A percentile compares a stretch with the other conserved stretches of the same genome.
phyloP scores from a whole-genome alignment of 164 flowering plant species.

The Stephania yunnanensis region DNA sequence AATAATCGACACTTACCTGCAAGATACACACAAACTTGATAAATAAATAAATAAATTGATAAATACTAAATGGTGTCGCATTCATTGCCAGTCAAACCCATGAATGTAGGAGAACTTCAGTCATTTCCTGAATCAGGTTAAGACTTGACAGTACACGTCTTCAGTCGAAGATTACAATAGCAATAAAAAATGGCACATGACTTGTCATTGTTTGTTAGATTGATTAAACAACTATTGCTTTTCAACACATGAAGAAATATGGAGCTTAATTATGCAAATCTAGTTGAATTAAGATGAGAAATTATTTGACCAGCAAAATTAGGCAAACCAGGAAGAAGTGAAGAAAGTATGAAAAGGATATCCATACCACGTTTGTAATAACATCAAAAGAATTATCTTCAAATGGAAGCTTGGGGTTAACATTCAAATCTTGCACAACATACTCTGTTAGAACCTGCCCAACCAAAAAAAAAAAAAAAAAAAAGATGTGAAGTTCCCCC shows the following conservation, averaged over 20 bases:
- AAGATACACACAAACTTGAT: not conserved
- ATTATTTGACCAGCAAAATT: not conserved
- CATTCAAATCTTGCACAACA: conserved; percentile 79
- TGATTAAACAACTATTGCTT: no score
- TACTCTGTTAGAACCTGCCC: conserved; percentile 81
- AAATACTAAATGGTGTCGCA: not conserved
- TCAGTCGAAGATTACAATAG: not conserved
- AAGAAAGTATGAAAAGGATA: not conserved
- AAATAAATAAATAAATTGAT: not conserved
- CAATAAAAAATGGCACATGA: not conserved
- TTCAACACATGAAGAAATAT: no score
- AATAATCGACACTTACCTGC: conserved; percentile 94
- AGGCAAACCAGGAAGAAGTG: not conserved
- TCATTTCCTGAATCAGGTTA: not conserved
- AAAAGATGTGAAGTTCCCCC: not conserved
- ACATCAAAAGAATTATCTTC: conserved; percentile 81
- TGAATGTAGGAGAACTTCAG: not conserved
- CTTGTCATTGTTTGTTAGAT: not conserved
- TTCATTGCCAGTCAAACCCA: not conserved
- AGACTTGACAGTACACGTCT: not conserved
- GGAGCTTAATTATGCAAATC: not conserved
- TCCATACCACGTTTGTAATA: conserved; percentile 82
- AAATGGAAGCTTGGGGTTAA: conserved; percentile 78
- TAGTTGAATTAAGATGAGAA: not conserved
- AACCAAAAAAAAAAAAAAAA: no score